These are phyloP conservation scores for Fraxinus anomala DNA, from an alignment of 257 asterid genomes.

Conservation along the genomic window DNA sequence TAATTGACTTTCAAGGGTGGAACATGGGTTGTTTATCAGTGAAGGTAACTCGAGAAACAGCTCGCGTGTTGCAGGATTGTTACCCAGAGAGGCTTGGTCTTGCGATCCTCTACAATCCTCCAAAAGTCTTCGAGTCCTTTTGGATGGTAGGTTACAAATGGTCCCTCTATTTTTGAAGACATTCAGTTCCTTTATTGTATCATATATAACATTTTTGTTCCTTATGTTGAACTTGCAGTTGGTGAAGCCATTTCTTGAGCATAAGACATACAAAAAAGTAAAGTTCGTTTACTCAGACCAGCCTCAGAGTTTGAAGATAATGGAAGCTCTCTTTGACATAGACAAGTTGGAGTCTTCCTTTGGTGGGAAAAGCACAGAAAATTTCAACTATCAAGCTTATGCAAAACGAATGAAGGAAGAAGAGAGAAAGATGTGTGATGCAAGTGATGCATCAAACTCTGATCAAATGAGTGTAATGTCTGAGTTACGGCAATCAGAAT, in stretches of 20 bases:
- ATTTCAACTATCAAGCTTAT: conserved; percentile 41
- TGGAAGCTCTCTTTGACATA: conserved; percentile 56
- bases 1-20: conserved; percentile 61
- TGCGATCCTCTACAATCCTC: conserved; percentile 68
- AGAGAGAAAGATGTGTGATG: conserved; percentile 36
- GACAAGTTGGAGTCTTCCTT: conserved; percentile 48
- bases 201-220: not conserved
- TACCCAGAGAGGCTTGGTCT: conserved; percentile 75
- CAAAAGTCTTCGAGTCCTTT: conserved; percentile 69
- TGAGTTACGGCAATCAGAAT: conserved; percentile 30
- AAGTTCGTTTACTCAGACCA: conserved; percentile 56
- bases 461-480: conserved; percentile 28
- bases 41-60: conserved; percentile 58
- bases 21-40: conserved; percentile 54
- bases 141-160: conserved; percentile 50
- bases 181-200: not conserved
- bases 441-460: conserved; percentile 33
- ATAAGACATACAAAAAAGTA: conserved; percentile 60
- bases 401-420: conserved; percentile 54
- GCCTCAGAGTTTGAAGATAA: conserved; percentile 47
- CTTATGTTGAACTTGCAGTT: conserved; percentile 36
- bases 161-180: not conserved
- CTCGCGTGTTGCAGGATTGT: conserved; percentile 55
- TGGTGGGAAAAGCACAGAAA: conserved; percentile 44
- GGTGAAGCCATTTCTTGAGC: conserved; percentile 70